phyloP scores from a whole-genome alignment of 2,329 filamentous ascomycete genomes.

The Colletotrichum sp. region DNA sequence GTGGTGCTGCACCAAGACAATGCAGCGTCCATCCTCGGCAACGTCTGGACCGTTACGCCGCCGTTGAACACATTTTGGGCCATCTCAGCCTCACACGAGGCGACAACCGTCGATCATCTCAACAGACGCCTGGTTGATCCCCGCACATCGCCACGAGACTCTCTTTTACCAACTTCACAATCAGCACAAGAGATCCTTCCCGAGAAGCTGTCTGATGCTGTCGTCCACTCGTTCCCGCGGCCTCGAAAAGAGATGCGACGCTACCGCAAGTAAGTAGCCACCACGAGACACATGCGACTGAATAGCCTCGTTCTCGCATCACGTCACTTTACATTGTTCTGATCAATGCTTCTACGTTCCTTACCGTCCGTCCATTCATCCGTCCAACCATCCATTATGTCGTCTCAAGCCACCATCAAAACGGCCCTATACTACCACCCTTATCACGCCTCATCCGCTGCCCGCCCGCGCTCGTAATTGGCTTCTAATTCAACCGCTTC shows the following conservation, averaged over 20 bases:
- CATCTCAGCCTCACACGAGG: constrained; percentile 17
- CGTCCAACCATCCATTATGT: background rate
- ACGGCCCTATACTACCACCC: background rate
- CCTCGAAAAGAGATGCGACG: background rate
- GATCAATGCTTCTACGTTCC: background rate
- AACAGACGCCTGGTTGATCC: constrained; percentile 10
- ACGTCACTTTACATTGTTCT: background rate
- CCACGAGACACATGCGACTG: background rate
- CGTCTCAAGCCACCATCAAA: background rate
- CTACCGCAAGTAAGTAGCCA: background rate
- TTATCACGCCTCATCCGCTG: background rate
- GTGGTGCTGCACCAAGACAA: background rate
- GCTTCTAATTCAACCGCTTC: background rate
- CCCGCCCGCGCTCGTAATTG: background rate
- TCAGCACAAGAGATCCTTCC: background rate
- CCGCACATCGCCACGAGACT: constrained; percentile 6
- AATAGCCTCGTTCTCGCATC: constrained; percentile 5
- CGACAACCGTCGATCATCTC: constrained; percentile 15
- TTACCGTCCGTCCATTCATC: background rate
- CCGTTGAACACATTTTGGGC: constrained; percentile 4
- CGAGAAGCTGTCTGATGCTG: background rate
- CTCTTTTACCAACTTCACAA: background rate
- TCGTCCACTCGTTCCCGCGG: background rate
- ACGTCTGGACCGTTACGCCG: background rate
- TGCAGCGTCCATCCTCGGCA: background rate